Evolutionary conservation across 805 yeast species (phyloP).

Genomic region (Ogataea angusta): DNA sequence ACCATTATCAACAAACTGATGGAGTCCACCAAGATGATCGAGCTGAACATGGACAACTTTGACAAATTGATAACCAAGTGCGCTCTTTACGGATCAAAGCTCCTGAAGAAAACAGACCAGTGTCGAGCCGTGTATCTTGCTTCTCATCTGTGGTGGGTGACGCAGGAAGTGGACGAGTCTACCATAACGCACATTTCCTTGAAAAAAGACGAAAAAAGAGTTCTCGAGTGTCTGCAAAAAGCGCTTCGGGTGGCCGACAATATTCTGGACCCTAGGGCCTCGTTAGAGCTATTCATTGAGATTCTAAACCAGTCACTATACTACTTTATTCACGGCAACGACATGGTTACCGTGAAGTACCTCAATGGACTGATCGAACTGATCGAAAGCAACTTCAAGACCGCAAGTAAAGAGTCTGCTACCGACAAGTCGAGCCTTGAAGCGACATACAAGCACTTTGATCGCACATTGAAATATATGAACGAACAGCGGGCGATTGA

Average conservation of each 20-base stretch:
- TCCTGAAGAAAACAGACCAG: slow-evolving; percentile 90
- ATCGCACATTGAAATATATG: slow-evolving; percentile 70
- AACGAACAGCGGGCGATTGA: slow-evolving; percentile 66
- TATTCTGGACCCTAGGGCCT: slow-evolving; percentile 76
- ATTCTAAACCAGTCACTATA: slow-evolving; percentile 82
- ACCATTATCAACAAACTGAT: slow-evolving; percentile 45
- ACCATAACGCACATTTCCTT: slow-evolving; percentile 24
- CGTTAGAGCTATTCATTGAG: slow-evolving; percentile 83
- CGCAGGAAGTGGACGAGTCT: slow-evolving; percentile 43
- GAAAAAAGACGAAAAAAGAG: slow-evolving; percentile 57
- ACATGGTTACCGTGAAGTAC: slow-evolving; percentile 65
- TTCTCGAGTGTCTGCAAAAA: slow-evolving; percentile 86
- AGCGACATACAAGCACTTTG: slow-evolving; percentile 53
- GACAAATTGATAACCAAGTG: slow-evolving; percentile 80
- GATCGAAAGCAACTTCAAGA: slow-evolving; percentile 59
- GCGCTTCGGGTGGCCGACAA: slow-evolving; percentile 89
- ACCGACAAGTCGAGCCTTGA: slow-evolving; percentile 25
- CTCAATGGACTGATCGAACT: slow-evolving; percentile 85
- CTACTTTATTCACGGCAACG: slow-evolving; percentile 78
- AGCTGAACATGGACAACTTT: slow-evolving; percentile 54
- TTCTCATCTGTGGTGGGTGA: slow-evolving; percentile 93
- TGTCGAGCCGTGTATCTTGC: slow-evolving; percentile 87
- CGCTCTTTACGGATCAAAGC: slow-evolving; percentile 82
- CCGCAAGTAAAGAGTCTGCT: slow-evolving; percentile 19
- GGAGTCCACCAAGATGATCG: slow-evolving; percentile 39